Conservation (phyloP, 192 early-diverging fungal species). For the Martensiomyces pterosporus region DNA sequence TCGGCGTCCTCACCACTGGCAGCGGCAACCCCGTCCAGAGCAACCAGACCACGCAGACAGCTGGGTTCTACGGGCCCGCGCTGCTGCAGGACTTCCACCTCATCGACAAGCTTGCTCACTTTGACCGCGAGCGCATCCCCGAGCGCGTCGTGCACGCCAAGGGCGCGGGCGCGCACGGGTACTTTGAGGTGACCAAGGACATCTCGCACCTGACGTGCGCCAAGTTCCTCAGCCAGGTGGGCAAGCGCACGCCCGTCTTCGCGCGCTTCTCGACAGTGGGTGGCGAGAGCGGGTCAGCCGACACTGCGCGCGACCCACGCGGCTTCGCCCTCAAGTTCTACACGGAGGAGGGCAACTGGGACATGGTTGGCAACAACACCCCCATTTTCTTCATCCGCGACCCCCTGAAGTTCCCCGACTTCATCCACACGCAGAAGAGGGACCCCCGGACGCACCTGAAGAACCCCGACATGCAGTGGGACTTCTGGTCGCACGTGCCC, state of each 20-base stretch:
- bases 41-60: slow-evolving; percentile 63
- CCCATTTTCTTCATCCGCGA: slow-evolving; percentile 76
- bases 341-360: slow-evolving; percentile 74
- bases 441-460: slow-evolving; percentile 55
- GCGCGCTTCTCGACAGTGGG: slow-evolving; percentile 63
- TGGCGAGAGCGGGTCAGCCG: slow-evolving; percentile 58
- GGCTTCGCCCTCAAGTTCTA: slow-evolving; percentile 73
- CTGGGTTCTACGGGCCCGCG: slow-evolving; percentile 52
- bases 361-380: slow-evolving; percentile 80
- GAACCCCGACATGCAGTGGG: slow-evolving; percentile 57
- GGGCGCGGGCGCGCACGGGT: slow-evolving; percentile 69
- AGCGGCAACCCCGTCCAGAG: slow-evolving; percentile 61
- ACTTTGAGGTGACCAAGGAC: slow-evolving; percentile 70
- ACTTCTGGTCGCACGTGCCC: slow-evolving; percentile 59
- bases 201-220: slow-evolving; percentile 55
- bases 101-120: slow-evolving; percentile 67
- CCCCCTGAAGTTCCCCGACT: slow-evolving; percentile 37
- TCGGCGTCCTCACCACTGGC: slow-evolving; percentile 45
- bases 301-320: slow-evolving; percentile 66
- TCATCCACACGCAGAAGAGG: slow-evolving; percentile 62
- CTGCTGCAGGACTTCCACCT: slow-evolving; percentile 61
- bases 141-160: slow-evolving; percentile 76
- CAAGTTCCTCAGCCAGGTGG: slow-evolving; percentile 56
- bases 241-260: slow-evolving; percentile 67
- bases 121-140: slow-evolving; percentile 71